phyloP scores from a whole-genome alignment of 2,329 filamentous ascomycete species.

The Harringtonia lauricola region DNA sequence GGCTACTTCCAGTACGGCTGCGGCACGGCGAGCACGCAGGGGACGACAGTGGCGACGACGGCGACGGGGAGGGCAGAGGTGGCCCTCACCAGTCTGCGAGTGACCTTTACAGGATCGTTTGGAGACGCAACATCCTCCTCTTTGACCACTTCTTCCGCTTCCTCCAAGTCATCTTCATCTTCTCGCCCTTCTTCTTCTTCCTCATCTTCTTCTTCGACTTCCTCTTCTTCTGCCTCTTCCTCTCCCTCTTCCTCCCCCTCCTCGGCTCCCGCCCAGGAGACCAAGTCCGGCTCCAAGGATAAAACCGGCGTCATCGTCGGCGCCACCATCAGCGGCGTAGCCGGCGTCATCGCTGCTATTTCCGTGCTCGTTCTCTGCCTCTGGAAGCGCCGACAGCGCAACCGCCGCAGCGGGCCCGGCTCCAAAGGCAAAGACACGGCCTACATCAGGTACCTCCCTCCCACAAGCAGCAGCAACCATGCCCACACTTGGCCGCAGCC shows the following conservation, averaged over 20 bases:
- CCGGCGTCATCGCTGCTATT: constrained; percentile 29
- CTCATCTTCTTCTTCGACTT: constrained; percentile 5
- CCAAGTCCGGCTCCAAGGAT: constrained; percentile 6
- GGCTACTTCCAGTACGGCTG: constrained; percentile 48
- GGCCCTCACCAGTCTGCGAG: constrained; percentile 26
- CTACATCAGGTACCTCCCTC: constrained; percentile 27
- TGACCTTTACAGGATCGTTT: constrained; percentile 28
- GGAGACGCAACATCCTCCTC: constrained; percentile 12
- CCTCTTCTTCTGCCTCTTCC: constrained; percentile 10
- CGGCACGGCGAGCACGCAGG: constrained; percentile 35
- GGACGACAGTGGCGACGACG: constrained; percentile 34
- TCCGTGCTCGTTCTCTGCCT: constrained; percentile 29
- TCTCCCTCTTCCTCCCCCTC: constrained; percentile 13
- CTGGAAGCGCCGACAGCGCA: constrained; percentile 29
- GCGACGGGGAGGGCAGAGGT: constrained; percentile 29
- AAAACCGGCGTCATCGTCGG: constrained; percentile 42
- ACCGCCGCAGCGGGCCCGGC: constrained; percentile 30
- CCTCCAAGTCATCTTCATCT: constrained; percentile 1
- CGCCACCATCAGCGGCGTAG: constrained; percentile 40
- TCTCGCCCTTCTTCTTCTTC: constrained; percentile 7
- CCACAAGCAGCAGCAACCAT: neutral
- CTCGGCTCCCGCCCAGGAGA: constrained; percentile 1
- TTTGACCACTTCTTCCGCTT: constrained; percentile 10
- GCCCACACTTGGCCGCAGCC: neutral
- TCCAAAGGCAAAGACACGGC: constrained; percentile 21